Evolutionary conservation across 345 rosid genomes (phyloP).

Genomic region (Garcia nutans): DNA sequence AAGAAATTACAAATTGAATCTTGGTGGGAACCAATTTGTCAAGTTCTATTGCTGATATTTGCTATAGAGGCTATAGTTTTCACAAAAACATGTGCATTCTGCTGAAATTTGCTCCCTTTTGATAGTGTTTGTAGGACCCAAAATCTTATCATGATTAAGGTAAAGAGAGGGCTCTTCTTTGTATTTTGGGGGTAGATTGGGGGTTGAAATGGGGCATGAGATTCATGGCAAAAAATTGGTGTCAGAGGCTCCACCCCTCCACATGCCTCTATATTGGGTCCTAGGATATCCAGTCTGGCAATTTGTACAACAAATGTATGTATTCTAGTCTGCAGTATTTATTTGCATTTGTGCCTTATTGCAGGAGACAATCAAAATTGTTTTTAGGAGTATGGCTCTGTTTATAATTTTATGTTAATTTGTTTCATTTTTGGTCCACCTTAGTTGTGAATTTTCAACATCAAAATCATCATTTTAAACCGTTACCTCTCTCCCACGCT

Average conservation of each 20-base stretch:
- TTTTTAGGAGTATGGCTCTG: background rate
- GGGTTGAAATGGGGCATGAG: constrained; percentile 5
- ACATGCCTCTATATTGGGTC: constrained; percentile 39
- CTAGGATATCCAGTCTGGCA: constrained; percentile 46
- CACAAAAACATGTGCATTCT: constrained; percentile 24
- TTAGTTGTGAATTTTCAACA: background rate
- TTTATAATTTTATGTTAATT: background rate
- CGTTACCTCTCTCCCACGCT: too few relatives aligned
- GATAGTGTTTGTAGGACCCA: constrained; percentile 33
- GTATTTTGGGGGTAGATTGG: constrained; percentile 24
- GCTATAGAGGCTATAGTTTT: constrained; percentile 6
- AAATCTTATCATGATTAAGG: constrained; percentile 14
- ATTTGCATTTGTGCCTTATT: constrained; percentile 4
- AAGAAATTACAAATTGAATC: too few relatives aligned
- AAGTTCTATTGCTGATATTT: too few relatives aligned
- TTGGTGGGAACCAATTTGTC: too few relatives aligned
- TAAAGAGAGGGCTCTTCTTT: constrained; percentile 12
- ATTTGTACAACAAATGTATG: constrained; percentile 17
- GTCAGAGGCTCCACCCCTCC: constrained; percentile 51
- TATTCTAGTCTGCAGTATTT: constrained; percentile 17
- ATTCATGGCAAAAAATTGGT: constrained; percentile 22
- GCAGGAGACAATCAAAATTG: constrained; percentile 13
- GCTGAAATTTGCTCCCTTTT: constrained; percentile 23
- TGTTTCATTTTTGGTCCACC: constrained; percentile 16
- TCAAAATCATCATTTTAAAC: constrained; percentile 3